Conservation (phyloP, 805 yeast species). For the Ogataea zsoltii region DNA sequence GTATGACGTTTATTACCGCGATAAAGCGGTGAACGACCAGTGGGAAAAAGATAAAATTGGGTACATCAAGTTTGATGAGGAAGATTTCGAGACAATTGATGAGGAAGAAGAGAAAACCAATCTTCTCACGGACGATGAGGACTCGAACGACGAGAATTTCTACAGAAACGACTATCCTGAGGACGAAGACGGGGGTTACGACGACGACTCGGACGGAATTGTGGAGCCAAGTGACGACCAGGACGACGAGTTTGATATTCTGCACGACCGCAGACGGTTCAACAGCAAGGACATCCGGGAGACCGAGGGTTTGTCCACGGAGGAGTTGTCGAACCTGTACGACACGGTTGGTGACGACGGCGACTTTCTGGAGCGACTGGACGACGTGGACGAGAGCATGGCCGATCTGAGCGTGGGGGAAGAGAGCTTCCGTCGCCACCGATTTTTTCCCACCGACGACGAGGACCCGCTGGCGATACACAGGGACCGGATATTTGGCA, state of each 20-base stretch:
- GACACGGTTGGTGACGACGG: conserved; percentile 17
- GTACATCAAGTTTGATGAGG: conserved; percentile 56
- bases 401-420: conserved; percentile 14
- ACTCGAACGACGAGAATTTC: conserved; percentile 88
- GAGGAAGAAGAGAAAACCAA: conserved; percentile 40
- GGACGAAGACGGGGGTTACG: conserved; percentile 73
- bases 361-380: conserved; percentile 13
- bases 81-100: conserved; percentile 37
- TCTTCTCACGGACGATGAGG: conserved; percentile 64
- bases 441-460: conserved; percentile 56
- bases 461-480: conserved; percentile 64
- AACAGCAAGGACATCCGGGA: conserved; percentile 28
- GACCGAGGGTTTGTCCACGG: conserved; percentile 31
- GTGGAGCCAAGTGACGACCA: conserved; percentile 40
- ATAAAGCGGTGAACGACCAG: conserved; percentile 48
- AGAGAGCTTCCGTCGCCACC: conserved; percentile 41
- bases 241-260: conserved; percentile 37
- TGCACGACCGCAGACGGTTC: conserved; percentile 35
- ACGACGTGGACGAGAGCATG: conserved; percentile 17
- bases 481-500: conserved; percentile 61
- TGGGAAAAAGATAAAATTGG: conserved; percentile 46
- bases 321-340: conserved; percentile 38
- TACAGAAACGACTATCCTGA: conserved; percentile 94
- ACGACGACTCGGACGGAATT: conserved; percentile 27
- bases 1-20: conserved; percentile 83